These are phyloP conservation scores for Calocybe indica DNA, from an alignment of 768 basidiomycete genomes.

Conservation along the genomic window DNA sequence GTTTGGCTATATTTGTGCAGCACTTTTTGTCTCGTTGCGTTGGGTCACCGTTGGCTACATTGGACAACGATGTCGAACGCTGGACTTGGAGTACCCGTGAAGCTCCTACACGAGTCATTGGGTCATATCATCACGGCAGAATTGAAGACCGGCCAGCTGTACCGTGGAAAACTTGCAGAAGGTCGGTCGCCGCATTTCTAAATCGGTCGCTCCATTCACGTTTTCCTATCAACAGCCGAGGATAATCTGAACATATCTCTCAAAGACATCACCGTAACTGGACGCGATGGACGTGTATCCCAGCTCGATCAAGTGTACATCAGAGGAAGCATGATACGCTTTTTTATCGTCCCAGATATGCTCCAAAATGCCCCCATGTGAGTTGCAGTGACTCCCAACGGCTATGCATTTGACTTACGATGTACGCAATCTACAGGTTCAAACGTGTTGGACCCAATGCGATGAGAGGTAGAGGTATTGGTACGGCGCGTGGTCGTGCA, in stretches of 20 bases:
- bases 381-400: constrained; percentile 22
- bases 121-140: constrained; percentile 98
- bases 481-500: constrained; percentile 96
- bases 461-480: constrained; percentile 98
- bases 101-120: constrained; percentile 92
- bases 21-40: not conserved
- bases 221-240: constrained; percentile 61
- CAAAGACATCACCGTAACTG: constrained; percentile 95
- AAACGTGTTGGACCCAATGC: constrained; percentile 98
- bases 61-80: constrained; percentile 40
- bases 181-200: constrained; percentile 43
- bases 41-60: constrained; percentile 5
- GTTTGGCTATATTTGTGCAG: too few species aligned
- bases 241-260: constrained; percentile 97
- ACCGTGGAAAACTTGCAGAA: constrained; percentile 95
- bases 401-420: not conserved
- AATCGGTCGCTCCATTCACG: constrained; percentile 7
- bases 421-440: constrained; percentile 60
- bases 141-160: constrained; percentile 95
- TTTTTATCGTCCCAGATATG: constrained; percentile 99
- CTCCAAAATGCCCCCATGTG: constrained; percentile 98
- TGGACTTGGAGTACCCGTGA: constrained; percentile 91
- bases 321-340: constrained; percentile 94
- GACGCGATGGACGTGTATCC: constrained; percentile 95
- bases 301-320: constrained; percentile 99